A percentile compares a stretch with the other conserved stretches of the same genome.
These are phyloP conservation scores for Trichothecium sympodiale DNA, from an alignment of 2,329 filamentous ascomycete genomes.

Conservation along the genomic window DNA sequence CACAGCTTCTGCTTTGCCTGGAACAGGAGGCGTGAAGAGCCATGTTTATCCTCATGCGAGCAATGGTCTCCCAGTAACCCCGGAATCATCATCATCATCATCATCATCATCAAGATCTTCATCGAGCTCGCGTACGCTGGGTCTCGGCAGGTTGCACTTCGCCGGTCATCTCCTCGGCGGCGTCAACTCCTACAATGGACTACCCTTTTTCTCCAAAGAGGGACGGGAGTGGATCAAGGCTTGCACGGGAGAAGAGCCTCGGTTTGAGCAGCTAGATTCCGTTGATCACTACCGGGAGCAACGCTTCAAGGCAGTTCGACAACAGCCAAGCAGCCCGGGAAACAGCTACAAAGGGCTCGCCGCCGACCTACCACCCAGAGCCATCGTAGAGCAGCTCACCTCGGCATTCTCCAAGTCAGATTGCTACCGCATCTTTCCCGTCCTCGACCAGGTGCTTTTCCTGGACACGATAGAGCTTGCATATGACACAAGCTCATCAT, in stretches of 20 bases:
- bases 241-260: slow-evolving; percentile 1
- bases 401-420: slow-evolving; percentile 10
- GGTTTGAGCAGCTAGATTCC: neutral
- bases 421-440: slow-evolving; percentile 28
- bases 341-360: neutral
- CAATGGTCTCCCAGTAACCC: too few relatives aligned
- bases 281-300: neutral
- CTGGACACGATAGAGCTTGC: slow-evolving; percentile 25
- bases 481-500: slow-evolving; percentile 18
- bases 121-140: too few relatives aligned
- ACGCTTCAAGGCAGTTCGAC: too few relatives aligned
- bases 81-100: too few relatives aligned
- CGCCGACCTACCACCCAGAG: neutral
- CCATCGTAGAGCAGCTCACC: slow-evolving; percentile 8
- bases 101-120: too few relatives aligned
- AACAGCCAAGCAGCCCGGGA: too few relatives aligned
- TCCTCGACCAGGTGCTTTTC: slow-evolving; percentile 30
- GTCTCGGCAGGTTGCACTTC: neutral
- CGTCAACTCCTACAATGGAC: slow-evolving; percentile 1
- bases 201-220: slow-evolving; percentile 1
- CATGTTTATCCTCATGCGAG: too few relatives aligned
- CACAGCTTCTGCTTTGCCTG: too few relatives aligned
- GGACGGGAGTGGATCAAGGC: slow-evolving; percentile 1
- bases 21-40: too few relatives aligned
- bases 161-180: slow-evolving; percentile 1